Conservation (phyloP, 371 early-diverging fungal genomes). For the Blyttiomyces sp. region DNA sequence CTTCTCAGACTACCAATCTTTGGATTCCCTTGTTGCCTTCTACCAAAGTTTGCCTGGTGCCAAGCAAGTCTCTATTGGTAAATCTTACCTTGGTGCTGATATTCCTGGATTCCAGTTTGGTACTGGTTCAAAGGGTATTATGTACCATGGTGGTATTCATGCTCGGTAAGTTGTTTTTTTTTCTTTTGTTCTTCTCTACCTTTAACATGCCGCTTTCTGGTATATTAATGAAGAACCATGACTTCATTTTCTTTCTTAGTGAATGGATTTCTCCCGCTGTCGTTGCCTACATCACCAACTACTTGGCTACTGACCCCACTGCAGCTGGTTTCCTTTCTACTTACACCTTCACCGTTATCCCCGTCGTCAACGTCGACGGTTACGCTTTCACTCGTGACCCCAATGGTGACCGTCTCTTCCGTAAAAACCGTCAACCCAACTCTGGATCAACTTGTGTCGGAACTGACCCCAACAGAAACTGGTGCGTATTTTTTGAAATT, state of each 20-base stretch:
- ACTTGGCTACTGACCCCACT: conserved; percentile 5
- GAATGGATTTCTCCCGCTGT: conserved; percentile 38
- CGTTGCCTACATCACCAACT: conserved; percentile 28
- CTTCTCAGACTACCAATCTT: conserved; percentile 29
- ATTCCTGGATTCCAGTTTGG: conserved; percentile 29
- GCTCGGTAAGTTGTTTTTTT: too few species aligned
- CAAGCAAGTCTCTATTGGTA: conserved; percentile 20
- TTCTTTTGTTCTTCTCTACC: too few species aligned
- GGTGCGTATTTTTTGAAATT: too few species aligned
- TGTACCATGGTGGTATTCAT: conserved; percentile 38
- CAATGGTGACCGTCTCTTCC: conserved; percentile 22
- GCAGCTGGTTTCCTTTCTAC: conserved; percentile 9
- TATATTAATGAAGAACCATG: too few species aligned
- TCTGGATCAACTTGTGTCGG: conserved; percentile 30
- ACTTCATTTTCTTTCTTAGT: too few species aligned
- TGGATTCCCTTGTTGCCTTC: conserved; percentile 16
- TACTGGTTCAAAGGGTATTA: conserved; percentile 21
- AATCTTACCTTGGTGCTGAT: conserved; percentile 19
- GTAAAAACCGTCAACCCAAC: conserved; percentile 36
- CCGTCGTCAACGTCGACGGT: conserved; percentile 38
- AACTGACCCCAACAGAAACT: conserved; percentile 37
- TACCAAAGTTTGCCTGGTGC: conserved; percentile 16
- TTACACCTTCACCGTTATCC: conserved; percentile 36
- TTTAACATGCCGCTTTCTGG: too few species aligned
- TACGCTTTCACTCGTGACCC: conserved; percentile 30